phyloP scores from a whole-genome alignment of 1,284 basidiomycete genomes.

The Ganoderma leucocontextum region DNA sequence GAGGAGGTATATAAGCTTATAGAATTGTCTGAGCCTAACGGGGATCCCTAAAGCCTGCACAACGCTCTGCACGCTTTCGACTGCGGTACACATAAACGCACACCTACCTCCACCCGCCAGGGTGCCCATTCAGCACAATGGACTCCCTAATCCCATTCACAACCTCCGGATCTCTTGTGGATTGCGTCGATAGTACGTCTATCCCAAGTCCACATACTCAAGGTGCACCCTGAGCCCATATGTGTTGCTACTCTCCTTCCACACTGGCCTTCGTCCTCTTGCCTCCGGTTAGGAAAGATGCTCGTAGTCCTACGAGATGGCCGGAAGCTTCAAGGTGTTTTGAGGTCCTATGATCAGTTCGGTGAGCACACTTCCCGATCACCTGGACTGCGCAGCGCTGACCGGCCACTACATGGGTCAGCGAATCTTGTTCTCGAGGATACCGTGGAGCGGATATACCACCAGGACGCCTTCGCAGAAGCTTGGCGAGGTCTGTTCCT shows the following conservation, averaged over 20 bases:
- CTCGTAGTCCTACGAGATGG: conserved; percentile 96
- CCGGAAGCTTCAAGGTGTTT: conserved; percentile 93
- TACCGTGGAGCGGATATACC: conserved; percentile 89
- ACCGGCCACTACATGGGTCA: conserved; percentile 45
- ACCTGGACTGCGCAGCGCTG: not conserved
- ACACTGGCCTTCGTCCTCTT: conserved; percentile 22
- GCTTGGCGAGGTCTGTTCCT: conserved; percentile 90
- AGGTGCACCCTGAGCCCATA: conserved; percentile 60
- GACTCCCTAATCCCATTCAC: conserved; percentile 97
- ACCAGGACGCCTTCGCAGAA: conserved; percentile 83
- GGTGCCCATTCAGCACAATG: conserved; percentile 55
- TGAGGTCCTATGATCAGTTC: conserved; percentile 98
- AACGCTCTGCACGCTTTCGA: not conserved
- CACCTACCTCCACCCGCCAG: conserved; percentile 12
- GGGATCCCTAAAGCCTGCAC: not conserved
- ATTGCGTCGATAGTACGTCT: conserved; percentile 98
- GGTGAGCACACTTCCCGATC: conserved; percentile 62
- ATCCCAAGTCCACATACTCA: conserved; percentile 58
- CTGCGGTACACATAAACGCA: not conserved
- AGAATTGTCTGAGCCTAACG: not conserved
- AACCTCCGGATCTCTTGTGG: conserved; percentile 94
- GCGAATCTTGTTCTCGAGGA: conserved; percentile 95
- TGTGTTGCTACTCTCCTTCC: conserved; percentile 38
- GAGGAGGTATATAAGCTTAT: not conserved
- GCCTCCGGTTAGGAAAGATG: conserved; percentile 86